These are phyloP conservation scores for Trichoderma citrinoviride DNA, from an alignment of 2,329 filamentous ascomycete species.

Conservation along the genomic window DNA sequence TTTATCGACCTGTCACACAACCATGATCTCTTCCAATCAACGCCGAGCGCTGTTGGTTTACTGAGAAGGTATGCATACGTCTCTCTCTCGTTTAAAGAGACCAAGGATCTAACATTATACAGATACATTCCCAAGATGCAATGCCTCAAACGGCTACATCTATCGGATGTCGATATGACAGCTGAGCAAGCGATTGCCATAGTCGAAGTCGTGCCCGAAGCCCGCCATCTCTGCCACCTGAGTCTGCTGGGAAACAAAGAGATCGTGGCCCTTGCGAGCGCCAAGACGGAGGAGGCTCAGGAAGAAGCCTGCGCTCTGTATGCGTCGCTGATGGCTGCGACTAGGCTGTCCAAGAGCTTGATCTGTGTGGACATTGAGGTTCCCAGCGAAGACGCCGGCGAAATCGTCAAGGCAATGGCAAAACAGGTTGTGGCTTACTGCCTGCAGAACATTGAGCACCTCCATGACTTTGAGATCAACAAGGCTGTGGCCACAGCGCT, in stretches of 20 bases:
- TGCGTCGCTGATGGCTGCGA: slow-evolving; percentile 84
- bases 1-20: slow-evolving; percentile 95
- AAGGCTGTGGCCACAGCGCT: slow-evolving; percentile 45
- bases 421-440: slow-evolving; percentile 96
- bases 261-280: slow-evolving; percentile 67
- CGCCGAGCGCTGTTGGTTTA: slow-evolving; percentile 70
- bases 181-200: slow-evolving; percentile 87
- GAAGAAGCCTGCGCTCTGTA: slow-evolving; percentile 95
- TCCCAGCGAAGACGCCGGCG: slow-evolving; percentile 75
- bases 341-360: slow-evolving; percentile 76
- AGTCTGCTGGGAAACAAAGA: slow-evolving; percentile 80
- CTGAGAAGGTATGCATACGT: slow-evolving; percentile 72
- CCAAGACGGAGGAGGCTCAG: slow-evolving; percentile 73
- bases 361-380: slow-evolving; percentile 92
- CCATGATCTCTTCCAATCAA: slow-evolving; percentile 68
- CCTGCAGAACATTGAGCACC: slow-evolving; percentile 81
- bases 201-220: slow-evolving; percentile 86
- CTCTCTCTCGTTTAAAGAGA: no score
- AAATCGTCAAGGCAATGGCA: slow-evolving; percentile 86
- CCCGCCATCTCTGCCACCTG: slow-evolving; percentile 76
- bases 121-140: slow-evolving; percentile 77
- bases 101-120: no score
- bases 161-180: slow-evolving; percentile 79
- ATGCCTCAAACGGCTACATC: slow-evolving; percentile 77
- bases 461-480: slow-evolving; percentile 63